A percentile compares a stretch with the other conserved stretches of the same genome.
Evolutionary conservation across 2,329 filamentous ascomycete genomes (phyloP).

Genomic region (Hypoxylon sp.): DNA sequence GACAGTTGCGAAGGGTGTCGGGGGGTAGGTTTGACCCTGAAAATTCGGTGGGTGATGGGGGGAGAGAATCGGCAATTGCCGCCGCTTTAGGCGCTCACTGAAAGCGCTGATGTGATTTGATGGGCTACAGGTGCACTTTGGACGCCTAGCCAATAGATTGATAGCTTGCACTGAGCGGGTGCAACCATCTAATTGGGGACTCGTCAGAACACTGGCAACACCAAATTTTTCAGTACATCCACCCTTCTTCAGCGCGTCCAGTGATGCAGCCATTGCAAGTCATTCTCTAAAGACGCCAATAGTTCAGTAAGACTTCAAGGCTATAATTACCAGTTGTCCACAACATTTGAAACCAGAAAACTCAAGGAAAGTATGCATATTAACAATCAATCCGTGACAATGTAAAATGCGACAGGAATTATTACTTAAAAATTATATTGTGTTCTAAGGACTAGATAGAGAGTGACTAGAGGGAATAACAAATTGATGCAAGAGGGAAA

Average conservation of each 20-base stretch:
- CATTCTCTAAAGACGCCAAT: constrained; percentile 39
- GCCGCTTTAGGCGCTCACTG: constrained; percentile 49
- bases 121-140: constrained; percentile 41
- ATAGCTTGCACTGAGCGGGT: constrained; percentile 45
- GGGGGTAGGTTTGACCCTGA: constrained; percentile 54
- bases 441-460: constrained; percentile 19
- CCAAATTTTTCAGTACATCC: constrained; percentile 42
- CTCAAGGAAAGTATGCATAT: constrained; percentile 13
- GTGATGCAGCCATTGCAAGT: constrained; percentile 41
- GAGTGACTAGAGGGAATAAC: constrained; percentile 35
- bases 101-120: constrained; percentile 49
- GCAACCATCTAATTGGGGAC: constrained; percentile 48
- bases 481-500: constrained; percentile 35
- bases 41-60: constrained; percentile 43
- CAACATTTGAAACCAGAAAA: constrained; percentile 32
- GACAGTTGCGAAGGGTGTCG: constrained; percentile 32
- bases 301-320: constrained; percentile 24
- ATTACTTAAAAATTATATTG: constrained; percentile 6
- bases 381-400: constrained; percentile 3
- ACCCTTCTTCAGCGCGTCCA: constrained; percentile 32
- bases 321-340: neutral
- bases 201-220: constrained; percentile 43
- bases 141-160: constrained; percentile 49
- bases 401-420: constrained; percentile 6
- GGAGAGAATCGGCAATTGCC: constrained; percentile 49